phyloP scores from a whole-genome alignment of 192 early-diverging fungal genomes.

The Dissophora ornata region DNA sequence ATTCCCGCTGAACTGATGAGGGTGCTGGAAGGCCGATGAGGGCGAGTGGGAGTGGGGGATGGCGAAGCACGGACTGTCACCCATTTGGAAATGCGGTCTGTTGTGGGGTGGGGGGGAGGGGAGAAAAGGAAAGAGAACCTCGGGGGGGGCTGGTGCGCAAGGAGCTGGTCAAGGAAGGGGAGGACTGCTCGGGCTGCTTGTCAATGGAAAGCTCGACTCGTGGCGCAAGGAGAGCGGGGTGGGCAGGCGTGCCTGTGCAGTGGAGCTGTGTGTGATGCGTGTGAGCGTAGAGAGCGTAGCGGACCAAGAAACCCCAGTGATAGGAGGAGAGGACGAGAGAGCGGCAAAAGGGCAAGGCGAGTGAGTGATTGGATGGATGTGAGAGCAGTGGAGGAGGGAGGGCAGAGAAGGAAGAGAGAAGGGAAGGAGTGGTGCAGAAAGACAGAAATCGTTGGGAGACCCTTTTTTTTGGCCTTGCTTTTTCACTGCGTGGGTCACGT shows the following conservation, averaged over 20 bases:
- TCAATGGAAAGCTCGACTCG: too few relatives aligned
- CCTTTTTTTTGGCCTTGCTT: too few relatives aligned
- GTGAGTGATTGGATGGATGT: not conserved
- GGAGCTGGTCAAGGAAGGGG: not conserved
- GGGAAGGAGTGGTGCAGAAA: not conserved
- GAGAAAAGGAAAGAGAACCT: not conserved
- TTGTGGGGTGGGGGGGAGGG: not conserved
- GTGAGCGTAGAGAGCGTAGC: too few relatives aligned
- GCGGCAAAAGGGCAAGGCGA: not conserved
- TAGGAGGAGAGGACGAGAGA: too few relatives aligned
- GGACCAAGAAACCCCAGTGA: too few relatives aligned
- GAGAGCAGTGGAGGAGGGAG: not conserved
- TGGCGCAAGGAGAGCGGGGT: too few relatives aligned
- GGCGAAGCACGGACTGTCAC: conserved; percentile 55
- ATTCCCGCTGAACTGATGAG: conserved; percentile 42
- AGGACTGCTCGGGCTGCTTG: too few relatives aligned
- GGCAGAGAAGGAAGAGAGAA: conserved; percentile 1
- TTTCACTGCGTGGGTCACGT: too few relatives aligned
- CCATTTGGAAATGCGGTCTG: conserved; percentile 17
- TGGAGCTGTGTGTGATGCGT: too few relatives aligned
- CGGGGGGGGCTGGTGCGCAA: too few relatives aligned
- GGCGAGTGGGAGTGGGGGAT: conserved; percentile 52
- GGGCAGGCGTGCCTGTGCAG: too few relatives aligned
- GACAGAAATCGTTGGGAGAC: not conserved
- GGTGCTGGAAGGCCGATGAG: conserved; percentile 51